phyloP scores from a whole-genome alignment of 148 eudicot genomes.

The Silene uniflora region DNA sequence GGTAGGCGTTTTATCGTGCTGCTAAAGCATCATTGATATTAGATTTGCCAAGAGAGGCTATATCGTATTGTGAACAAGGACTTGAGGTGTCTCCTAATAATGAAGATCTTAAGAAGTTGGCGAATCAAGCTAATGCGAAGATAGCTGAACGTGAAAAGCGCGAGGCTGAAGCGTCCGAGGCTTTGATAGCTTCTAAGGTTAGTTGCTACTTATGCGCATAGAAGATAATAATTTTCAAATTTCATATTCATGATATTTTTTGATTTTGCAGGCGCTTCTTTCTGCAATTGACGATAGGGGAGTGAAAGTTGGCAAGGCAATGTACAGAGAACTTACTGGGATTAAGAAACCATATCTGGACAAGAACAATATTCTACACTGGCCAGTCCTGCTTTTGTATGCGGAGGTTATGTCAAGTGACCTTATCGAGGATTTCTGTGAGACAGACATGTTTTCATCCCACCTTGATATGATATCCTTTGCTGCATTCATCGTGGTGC shows the following conservation, averaged over 20 bases:
- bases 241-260: slow-evolving; percentile 7
- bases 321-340: slow-evolving; percentile 79
- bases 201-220: slow-evolving; percentile 4
- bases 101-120: slow-evolving; percentile 72
- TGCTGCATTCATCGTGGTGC: slow-evolving; percentile 1
- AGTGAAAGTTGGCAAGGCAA: slow-evolving; percentile 65
- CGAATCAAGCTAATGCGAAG: slow-evolving; percentile 42
- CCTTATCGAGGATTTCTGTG: slow-evolving; percentile 92
- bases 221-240: not conserved
- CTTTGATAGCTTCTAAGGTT: slow-evolving; percentile 69
- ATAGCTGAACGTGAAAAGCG: slow-evolving; percentile 52
- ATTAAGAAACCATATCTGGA: slow-evolving; percentile 68
- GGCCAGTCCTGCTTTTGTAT: slow-evolving; percentile 94
- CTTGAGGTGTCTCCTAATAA: slow-evolving; percentile 59
- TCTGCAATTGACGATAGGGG: slow-evolving; percentile 67
- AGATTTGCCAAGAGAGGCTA: slow-evolving; percentile 63
- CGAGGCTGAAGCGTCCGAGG: slow-evolving; percentile 61
- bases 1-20: slow-evolving; percentile 81
- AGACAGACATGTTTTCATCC: slow-evolving; percentile 82
- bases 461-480: slow-evolving; percentile 95
- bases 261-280: slow-evolving; percentile 50
- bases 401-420: slow-evolving; percentile 97
- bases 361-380: slow-evolving; percentile 74
- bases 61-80: slow-evolving; percentile 69
- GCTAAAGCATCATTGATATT: slow-evolving; percentile 74